Evolutionary conservation across 176 grass and related monocot species (phyloP).

Genomic region (Metroxylon sagu): DNA sequence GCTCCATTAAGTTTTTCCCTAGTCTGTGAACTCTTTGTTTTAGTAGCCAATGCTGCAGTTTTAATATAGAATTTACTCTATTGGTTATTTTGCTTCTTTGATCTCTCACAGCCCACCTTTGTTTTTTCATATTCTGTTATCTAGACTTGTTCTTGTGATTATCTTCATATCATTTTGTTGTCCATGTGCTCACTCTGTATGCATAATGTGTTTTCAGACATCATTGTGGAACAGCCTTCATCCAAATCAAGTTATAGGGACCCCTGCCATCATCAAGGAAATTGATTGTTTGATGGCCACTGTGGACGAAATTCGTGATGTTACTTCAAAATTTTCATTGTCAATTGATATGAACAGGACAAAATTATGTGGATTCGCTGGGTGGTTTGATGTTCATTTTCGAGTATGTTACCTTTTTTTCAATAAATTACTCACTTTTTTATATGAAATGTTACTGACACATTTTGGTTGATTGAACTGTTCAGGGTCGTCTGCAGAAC

Average conservation of each 20-base stretch:
- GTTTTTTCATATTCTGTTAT: too few species aligned
- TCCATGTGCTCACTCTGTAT: too few species aligned
- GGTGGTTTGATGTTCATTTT: constrained; percentile 99
- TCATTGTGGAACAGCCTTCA: constrained; percentile 89
- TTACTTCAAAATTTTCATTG: constrained; percentile 45
- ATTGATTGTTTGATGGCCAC: constrained; percentile 92
- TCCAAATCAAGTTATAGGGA: constrained; percentile 76
- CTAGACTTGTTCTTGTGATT: too few species aligned
- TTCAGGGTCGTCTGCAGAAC: constrained; percentile 59
- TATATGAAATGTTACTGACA: not conserved
- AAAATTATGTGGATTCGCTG: constrained; percentile 69
- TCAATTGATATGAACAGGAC: constrained; percentile 53
- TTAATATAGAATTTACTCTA: too few species aligned
- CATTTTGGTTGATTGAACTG: constrained; percentile 6
- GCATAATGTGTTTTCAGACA: constrained; percentile 36
- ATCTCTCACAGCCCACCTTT: too few species aligned
- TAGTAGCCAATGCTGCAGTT: too few species aligned
- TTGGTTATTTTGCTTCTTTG: too few species aligned
- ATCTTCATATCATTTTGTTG: too few species aligned
- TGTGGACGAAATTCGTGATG: constrained; percentile 65
- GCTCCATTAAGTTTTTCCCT: too few species aligned
- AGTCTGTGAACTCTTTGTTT: too few species aligned
- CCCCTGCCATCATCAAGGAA: constrained; percentile 75
- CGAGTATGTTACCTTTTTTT: constrained; percentile 31
- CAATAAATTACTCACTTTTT: too few species aligned